Evolutionary conservation across 2,329 filamentous ascomycete genomes (phyloP).

Genomic region (Aspergillus intermedius): DNA sequence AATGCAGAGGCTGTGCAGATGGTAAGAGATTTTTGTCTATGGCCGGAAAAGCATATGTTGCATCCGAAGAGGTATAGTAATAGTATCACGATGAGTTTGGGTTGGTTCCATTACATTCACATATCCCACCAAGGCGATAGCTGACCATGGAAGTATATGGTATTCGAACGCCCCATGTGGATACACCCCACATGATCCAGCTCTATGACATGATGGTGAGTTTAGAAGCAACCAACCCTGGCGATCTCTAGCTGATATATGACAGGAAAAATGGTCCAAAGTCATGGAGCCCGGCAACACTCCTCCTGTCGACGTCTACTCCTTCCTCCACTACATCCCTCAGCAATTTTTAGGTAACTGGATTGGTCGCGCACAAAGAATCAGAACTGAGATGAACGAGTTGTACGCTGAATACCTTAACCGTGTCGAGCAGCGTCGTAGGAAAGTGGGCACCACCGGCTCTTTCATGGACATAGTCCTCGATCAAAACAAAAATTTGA

Average conservation of each 20-base stretch:
- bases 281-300: conserved; percentile 44
- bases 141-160: conserved; percentile 21
- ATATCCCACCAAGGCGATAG: not conserved
- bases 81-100: conserved; percentile 40
- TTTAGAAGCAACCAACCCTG: not conserved
- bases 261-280: conserved; percentile 32
- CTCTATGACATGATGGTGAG: conserved; percentile 37
- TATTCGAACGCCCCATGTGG: conserved; percentile 24
- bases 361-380: conserved; percentile 30
- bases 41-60: conserved; percentile 35
- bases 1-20: conserved; percentile 46
- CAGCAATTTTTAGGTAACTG: conserved; percentile 37
- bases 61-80: conserved; percentile 46
- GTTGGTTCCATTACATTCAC: not conserved
- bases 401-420: conserved; percentile 35
- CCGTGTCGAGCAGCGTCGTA: conserved; percentile 30
- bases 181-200: conserved; percentile 30
- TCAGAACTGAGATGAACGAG: conserved; percentile 36
- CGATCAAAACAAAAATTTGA: conserved; percentile 31
- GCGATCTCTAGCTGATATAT: not conserved
- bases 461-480: conserved; percentile 38
- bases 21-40: conserved; percentile 36
- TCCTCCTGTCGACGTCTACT: conserved; percentile 44
- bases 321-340: conserved; percentile 39
- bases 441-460: conserved; percentile 15